Percentiles rank a stretch among this genome's conserved stretches.
Conservation (phyloP, 2,329 filamentous ascomycete genomes). For the Fusarium nodosum region DNA sequence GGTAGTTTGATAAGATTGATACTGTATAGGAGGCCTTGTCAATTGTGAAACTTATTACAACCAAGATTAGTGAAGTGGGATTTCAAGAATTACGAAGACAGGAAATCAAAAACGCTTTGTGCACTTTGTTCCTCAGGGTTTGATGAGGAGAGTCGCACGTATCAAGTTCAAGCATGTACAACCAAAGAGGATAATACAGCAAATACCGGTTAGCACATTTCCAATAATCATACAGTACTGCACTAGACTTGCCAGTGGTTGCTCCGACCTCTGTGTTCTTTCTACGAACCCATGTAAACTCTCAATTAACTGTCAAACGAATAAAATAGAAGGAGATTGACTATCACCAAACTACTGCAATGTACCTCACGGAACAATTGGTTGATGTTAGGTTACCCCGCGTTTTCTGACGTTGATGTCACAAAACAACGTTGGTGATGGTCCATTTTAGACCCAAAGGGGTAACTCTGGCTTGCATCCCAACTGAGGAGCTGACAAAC, state of each 20-base stretch:
- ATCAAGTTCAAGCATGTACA: too few species aligned
- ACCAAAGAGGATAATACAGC: too few species aligned
- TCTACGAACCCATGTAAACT: background rate
- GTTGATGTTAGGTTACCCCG: constrained; percentile 32
- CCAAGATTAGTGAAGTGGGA: background rate
- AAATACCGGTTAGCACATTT: too few species aligned
- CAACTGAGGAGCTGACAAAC: constrained; percentile 28
- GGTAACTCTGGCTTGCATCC: constrained; percentile 11
- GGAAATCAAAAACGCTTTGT: background rate
- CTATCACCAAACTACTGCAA: constrained; percentile 5
- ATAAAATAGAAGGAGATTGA: background rate
- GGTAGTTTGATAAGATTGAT: background rate
- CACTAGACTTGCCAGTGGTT: background rate
- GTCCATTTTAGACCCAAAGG: constrained; percentile 24
- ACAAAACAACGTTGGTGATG: constrained; percentile 11
- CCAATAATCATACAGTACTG: too few species aligned
- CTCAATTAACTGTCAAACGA: background rate
- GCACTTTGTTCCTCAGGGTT: background rate
- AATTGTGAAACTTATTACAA: background rate
- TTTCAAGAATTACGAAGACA: background rate
- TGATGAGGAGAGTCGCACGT: too few species aligned
- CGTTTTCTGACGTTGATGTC: constrained; percentile 43
- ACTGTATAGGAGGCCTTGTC: background rate
- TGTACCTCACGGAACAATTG: background rate
- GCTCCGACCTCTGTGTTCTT: background rate